A percentile compares a stretch with the other conserved stretches of the same genome.
Conservation (phyloP, 805 yeast genomes). For the Candida succiphila region DNA sequence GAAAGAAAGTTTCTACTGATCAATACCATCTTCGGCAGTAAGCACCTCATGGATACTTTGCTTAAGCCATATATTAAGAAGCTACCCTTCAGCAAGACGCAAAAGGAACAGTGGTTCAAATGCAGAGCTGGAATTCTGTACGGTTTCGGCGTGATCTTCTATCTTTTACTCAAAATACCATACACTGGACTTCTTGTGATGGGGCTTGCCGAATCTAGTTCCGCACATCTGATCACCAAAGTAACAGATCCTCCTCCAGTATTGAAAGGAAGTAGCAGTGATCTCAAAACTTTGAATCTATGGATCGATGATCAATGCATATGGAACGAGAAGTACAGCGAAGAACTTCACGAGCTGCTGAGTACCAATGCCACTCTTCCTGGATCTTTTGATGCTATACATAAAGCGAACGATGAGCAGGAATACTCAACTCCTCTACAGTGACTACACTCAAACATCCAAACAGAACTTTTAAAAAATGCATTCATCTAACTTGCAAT, state of each 20-base stretch:
- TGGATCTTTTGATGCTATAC: constrained; percentile 6
- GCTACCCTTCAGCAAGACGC: constrained; percentile 31
- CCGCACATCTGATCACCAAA: constrained; percentile 45
- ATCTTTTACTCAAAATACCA: constrained; percentile 31
- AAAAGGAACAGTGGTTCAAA: constrained; percentile 36
- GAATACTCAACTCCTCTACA: no score
- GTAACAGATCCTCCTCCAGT: constrained; percentile 36
- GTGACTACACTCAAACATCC: no score
- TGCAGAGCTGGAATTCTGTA: constrained; percentile 46
- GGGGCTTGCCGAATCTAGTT: constrained; percentile 42
- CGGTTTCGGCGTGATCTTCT: constrained; percentile 45
- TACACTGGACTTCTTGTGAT: constrained; percentile 36
- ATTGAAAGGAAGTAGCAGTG: background rate
- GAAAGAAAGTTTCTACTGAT: constrained; percentile 26
- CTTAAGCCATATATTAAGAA: constrained; percentile 40
- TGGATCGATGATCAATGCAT: constrained; percentile 10
- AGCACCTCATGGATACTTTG: constrained; percentile 33
- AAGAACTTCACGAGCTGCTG: background rate
- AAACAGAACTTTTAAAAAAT: no score
- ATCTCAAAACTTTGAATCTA: background rate
- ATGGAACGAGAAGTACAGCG: constrained; percentile 8
- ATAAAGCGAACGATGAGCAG: background rate
- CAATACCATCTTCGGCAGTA: constrained; percentile 35
- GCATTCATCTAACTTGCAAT: no score
- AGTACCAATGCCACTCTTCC: constrained; percentile 2